Evolutionary conservation across 192 early-diverging fungal genomes (phyloP).

Genomic region (Coemansia sp.): DNA sequence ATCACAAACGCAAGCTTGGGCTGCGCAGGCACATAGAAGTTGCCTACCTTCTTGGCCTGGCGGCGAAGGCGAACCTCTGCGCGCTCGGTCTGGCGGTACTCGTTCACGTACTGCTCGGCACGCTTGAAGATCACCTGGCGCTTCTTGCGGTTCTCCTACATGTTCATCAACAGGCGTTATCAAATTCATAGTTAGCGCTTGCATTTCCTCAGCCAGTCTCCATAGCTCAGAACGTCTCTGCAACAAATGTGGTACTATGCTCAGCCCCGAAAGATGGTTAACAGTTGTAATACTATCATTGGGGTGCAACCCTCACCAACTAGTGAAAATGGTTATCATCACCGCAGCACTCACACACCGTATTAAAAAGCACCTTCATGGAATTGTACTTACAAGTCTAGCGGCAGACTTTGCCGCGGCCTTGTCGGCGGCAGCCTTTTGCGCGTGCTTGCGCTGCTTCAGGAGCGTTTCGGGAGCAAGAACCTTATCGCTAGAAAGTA

Average conservation of each 20-base stretch:
- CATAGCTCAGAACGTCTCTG: no score
- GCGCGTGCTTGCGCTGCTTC: constrained; percentile 79
- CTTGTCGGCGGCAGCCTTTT: constrained; percentile 67
- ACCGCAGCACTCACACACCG: constrained; percentile 19
- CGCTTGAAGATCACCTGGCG: constrained; percentile 98
- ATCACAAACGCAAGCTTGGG: constrained; percentile 97
- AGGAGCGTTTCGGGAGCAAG: constrained; percentile 85
- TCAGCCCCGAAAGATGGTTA: constrained; percentile 87
- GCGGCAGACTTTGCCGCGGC: constrained; percentile 18
- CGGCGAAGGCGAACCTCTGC: constrained; percentile 90
- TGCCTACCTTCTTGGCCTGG: constrained; percentile 85
- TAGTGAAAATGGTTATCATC: constrained; percentile 45
- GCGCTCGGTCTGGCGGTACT: constrained; percentile 89
- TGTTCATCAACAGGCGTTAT: neutral
- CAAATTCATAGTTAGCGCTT: constrained; percentile 1
- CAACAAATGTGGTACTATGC: constrained; percentile 10
- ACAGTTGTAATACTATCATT: constrained; percentile 39
- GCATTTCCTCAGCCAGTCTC: neutral
- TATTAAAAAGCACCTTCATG: no score
- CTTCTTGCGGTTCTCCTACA: constrained; percentile 62
- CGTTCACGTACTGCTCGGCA: constrained; percentile 97
- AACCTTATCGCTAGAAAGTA: constrained; percentile 60
- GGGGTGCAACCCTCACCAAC: constrained; percentile 50
- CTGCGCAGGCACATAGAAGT: constrained; percentile 94
- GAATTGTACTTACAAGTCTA: constrained; percentile 2